Evolutionary conservation across 2,329 filamentous ascomycete species (phyloP), one percentile per base, ranked within the genome.

Genomic region (Claviceps humidiphila): DNA sequence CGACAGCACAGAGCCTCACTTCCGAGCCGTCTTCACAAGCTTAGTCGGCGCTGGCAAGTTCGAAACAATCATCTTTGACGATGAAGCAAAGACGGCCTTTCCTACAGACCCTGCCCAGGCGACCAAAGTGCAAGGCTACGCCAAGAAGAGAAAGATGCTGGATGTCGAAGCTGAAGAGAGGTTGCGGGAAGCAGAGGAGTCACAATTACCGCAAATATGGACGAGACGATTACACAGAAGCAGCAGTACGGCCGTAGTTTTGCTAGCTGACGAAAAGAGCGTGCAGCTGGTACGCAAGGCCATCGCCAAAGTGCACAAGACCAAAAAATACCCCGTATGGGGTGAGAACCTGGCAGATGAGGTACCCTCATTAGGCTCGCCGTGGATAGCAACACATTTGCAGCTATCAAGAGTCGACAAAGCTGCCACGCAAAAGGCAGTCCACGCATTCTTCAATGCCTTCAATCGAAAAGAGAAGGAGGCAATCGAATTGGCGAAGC

Each of bases 361-460:
- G 4, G 65, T 80, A 0, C 73, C 82, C 0, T 58, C 70, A 0
- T 68, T 90, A 6, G 86, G 85, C 4, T 69, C 70, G 20, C 65
- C 65, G 44, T 80, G 72, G 75, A 63, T 77, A 58, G 80, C 85
- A 51, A 68, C 76, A 4, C 89, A 95, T 67, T 78, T 87, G 57
- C 74, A 76, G 42, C 72, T 91, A 11, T 78, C 78, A 8, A 93
- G 87, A 62, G 88, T 90, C 0, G 73, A 84, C 53, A 79, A 78
- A 43, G 68, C 72, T 13, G 70, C 74, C 20, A 75, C 95, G n/a
- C 82, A 94, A 62, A 71, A 74, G 41, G 78, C 81, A 4, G 84
- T 95, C 24, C 89, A 96, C 63, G 81, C 83, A 39, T 97, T 89
- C 73, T 95, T 97, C 76, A 77, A 79, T 22, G 74, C 82, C n/a